phyloP scores from a whole-genome alignment of 768 basidiomycete species.

The Pleurotus tuber-regium region DNA sequence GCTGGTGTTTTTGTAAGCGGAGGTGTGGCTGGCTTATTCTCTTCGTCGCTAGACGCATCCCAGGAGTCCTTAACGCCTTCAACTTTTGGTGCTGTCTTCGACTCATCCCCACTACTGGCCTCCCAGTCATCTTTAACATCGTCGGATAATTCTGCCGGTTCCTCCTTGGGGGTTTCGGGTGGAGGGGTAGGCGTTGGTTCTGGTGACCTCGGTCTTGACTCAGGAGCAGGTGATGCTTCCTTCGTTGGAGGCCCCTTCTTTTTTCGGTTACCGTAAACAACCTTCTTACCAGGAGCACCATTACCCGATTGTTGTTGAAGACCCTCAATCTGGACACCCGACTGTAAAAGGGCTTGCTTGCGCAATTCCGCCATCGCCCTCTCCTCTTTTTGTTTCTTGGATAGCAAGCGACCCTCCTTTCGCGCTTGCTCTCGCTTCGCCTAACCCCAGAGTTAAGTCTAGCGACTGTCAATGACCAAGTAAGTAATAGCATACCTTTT shows the following conservation, averaged over 20 bases:
- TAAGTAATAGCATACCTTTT: constrained; percentile 63
- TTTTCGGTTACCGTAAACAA: constrained; percentile 82
- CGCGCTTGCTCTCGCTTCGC: constrained; percentile 86
- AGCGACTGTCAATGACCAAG: constrained; percentile 1
- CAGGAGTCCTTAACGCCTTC: constrained; percentile 41
- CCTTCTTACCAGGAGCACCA: constrained; percentile 56
- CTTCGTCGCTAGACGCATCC: constrained; percentile 52
- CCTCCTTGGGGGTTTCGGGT: constrained; percentile 27
- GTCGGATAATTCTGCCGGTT: constrained; percentile 27
- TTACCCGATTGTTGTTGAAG: constrained; percentile 57
- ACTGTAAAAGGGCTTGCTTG: constrained; percentile 85
- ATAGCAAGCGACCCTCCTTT: constrained; percentile 92
- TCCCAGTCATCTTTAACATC: constrained; percentile 61
- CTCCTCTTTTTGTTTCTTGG: constrained; percentile 98
- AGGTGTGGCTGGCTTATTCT: constrained; percentile 23
- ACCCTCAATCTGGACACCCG: constrained; percentile 89
- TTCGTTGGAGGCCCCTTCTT: constrained; percentile 60
- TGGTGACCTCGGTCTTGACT: constrained; percentile 53
- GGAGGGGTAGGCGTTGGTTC: constrained; percentile 29
- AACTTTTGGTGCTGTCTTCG: constrained; percentile 22
- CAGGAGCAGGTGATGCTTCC: constrained; percentile 51
- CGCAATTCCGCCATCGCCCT: constrained; percentile 87
- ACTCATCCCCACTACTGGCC: constrained; percentile 58
- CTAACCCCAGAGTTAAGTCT: constrained; percentile 35
- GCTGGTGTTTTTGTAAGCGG: constrained; percentile 9